Evolutionary conservation across 208 protist genomes (phyloP), one percentile per base, ranked within the genome.

Genomic region (Wallacemonas sp.): DNA sequence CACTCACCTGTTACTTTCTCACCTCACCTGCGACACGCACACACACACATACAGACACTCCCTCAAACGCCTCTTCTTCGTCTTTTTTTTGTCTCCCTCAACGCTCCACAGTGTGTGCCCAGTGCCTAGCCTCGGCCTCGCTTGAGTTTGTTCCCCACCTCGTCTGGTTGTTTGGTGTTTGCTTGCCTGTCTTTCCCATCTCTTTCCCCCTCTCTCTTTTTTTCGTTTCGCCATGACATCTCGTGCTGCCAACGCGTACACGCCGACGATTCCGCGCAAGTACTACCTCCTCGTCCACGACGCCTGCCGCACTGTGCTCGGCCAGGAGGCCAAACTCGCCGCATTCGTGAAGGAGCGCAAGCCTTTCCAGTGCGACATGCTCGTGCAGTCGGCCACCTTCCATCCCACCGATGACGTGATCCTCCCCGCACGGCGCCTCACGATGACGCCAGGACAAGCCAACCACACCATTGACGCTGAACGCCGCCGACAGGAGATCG

Each of bases 311-410:
- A 78, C 81, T 65, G 68, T 91, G 8, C 46, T 82, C 1, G 84
- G 80, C 21, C 48, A 48, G 3, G 68, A 73, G 1, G 82, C 81
- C 1, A 63, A 84, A 33, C 76, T 96, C 3, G 49, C 87, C 11
- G 90, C 90, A 2, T 96, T 96, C 55, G 90, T 94, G 16, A 87
- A 78, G 68, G 64, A 76, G 2, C 75, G 76, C 58, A 66, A 77
- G 49, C 56, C 60, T 0, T 96, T 92, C 61, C 90, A 96, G 63
- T 94, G 90, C 43, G 83, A 96, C 61, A 96, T 96, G 90, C 73
- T 94, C 19, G 69, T 96, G 26, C 92, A 92, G 64, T 70, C 70
- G n/a, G 29, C 61, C 8, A 33, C 43, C 14, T 92, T 82, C 6
- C 86, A 96, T 56, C 81, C 81, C 0, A 57, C 71, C 6, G 52